Evolutionary conservation across 805 yeast genomes (phyloP), one percentile per base, ranked within the genome.

Genomic region (Cyberlindnera bimundalis): DNA sequence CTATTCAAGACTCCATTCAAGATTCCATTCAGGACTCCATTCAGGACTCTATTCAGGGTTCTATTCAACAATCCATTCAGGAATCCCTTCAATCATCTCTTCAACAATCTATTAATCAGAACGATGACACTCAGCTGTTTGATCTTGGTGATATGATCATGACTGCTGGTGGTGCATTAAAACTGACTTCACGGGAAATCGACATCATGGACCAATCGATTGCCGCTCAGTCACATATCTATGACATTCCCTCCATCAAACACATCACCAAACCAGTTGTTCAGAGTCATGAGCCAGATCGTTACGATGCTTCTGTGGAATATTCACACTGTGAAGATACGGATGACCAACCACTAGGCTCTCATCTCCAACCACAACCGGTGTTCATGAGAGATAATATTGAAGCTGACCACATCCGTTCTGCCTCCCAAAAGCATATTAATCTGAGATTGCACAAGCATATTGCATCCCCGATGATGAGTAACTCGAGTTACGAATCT

Each of bases 401-500:
- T 27, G 58, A 53, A n/a, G 46, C 50, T 14, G 59, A 54, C 2
- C 37, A 31, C 1, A 48, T 51, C 12, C 52, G 51, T 25, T 32
- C 43, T 7, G 26, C 28, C 4, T 34, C 47, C 3, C 33, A 38
- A 14, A 24, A 24, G 24, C 24, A 21, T 6, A 33, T 33, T n/a
- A 14, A 13, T 2, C n/a, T 43, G 18, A 32, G 18, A 16, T 21
- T 42, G 13, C 33, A 20, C 7, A 33, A 37, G 10, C 33, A 25
- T 11, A 30, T 33, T 15, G 19, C 16, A 0, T 48, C 58, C 2
- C 55, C 55, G 30, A 10, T 44, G 13, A 7, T 45, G 19, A 51
- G 57, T 29, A 55, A 55, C 11, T 50, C 58, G 6, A 54, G 58
- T 24, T 46, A 56, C 28, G 53, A 52, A 12, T 50, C 60, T 11